Percentiles rank a stretch among this genome's conserved stretches.
Conservation (phyloP, 2,329 filamentous ascomycete genomes). For the Didymella segeticola region DNA sequence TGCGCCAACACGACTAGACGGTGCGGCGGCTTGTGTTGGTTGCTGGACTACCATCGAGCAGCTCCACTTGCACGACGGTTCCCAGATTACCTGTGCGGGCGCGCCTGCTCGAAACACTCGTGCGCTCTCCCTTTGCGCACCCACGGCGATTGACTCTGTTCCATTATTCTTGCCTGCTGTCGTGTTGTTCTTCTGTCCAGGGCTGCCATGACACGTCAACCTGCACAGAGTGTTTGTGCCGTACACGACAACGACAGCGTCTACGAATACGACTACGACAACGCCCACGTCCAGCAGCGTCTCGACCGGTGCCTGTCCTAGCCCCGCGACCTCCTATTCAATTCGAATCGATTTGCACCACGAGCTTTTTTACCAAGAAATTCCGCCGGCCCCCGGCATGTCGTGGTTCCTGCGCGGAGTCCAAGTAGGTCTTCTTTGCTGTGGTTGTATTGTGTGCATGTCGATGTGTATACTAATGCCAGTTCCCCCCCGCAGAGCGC, state of each 20-base stretch:
- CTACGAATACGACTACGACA: too few relatives aligned
- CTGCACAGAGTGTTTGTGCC: constrained; percentile 12
- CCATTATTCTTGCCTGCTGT: constrained; percentile 49
- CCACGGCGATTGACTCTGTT: constrained; percentile 10
- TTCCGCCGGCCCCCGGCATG: constrained; percentile 32
- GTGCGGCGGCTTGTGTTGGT: constrained; percentile 6
- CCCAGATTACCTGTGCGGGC: constrained; percentile 11
- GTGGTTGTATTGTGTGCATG: not conserved
- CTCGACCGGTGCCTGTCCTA: constrained; percentile 3
- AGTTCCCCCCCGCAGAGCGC: constrained; percentile 61
- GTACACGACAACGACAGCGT: too few relatives aligned
- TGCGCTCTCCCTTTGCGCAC: constrained; percentile 13
- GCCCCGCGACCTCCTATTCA: not conserved
- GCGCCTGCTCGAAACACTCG: constrained; percentile 19
- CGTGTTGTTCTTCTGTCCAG: constrained; percentile 46
- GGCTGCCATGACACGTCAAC: constrained; percentile 32
- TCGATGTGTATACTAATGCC: not conserved
- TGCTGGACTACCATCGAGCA: not conserved
- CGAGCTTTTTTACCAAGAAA: not conserved
- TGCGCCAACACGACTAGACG: constrained; percentile 11
- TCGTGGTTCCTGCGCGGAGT: constrained; percentile 58
- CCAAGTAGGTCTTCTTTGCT: constrained; percentile 39
- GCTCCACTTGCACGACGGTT: constrained; percentile 14
- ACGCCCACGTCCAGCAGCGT: too few relatives aligned
- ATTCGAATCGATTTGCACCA: too few relatives aligned